phyloP scores from a whole-genome alignment of 495 filamentous ascomycete species.

The Poronia punctata region DNA sequence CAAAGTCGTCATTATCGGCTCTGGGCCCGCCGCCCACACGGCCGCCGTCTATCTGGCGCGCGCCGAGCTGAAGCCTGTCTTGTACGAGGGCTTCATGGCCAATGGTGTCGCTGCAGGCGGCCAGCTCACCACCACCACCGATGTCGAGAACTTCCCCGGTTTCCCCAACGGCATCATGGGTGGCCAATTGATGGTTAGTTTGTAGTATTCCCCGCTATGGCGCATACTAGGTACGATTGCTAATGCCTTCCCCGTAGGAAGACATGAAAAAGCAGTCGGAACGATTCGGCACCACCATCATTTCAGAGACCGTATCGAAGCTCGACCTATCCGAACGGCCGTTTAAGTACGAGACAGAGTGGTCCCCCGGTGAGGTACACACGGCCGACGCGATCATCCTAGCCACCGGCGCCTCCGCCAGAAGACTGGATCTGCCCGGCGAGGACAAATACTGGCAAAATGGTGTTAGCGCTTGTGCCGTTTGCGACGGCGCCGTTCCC shows the following conservation, averaged over 20 bases:
- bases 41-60: constrained; percentile 93
- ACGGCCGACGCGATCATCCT: constrained; percentile 91
- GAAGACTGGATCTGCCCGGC: constrained; percentile 73
- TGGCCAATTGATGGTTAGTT: constrained; percentile 66
- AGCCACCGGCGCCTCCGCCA: constrained; percentile 88
- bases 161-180: constrained; percentile 87
- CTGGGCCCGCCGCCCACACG: constrained; percentile 94
- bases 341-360: constrained; percentile 88
- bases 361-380: constrained; percentile 64
- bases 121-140: constrained; percentile 95
- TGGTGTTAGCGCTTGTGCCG: constrained; percentile 92
- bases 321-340: constrained; percentile 80
- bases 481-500: constrained; percentile 94
- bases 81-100: constrained; percentile 97
- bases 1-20: constrained; percentile 83
- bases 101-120: constrained; percentile 94
- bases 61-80: constrained; percentile 82
- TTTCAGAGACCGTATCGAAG: constrained; percentile 83
- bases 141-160: constrained; percentile 96
- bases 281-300: constrained; percentile 84
- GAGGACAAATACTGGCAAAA: constrained; percentile 96
- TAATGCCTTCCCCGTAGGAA: constrained; percentile 43
- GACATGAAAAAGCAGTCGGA: constrained; percentile 87
- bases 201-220: neutral
- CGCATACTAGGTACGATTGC: constrained; percentile 6